A percentile compares a stretch with the other conserved stretches of the same genome.
Evolutionary conservation across 192 early-diverging fungal species (phyloP).

Genomic region (Cetraspora pellucida): DNA sequence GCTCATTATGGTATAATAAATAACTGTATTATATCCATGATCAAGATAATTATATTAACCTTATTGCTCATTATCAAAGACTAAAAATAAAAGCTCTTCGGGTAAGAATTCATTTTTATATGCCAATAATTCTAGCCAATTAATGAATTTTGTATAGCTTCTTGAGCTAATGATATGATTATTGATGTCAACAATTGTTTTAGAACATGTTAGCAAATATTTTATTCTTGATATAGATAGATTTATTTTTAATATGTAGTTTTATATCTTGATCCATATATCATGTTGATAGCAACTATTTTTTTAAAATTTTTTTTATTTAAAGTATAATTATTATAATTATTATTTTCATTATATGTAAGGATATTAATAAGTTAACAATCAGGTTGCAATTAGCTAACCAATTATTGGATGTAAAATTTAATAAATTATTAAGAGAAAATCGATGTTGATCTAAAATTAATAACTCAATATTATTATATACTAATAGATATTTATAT

Average conservation of each 20-base stretch:
- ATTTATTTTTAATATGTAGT: constrained; percentile 10
- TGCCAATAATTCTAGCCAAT: background rate
- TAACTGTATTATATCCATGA: constrained; percentile 4
- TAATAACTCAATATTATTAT: too few relatives aligned
- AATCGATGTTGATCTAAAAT: too few relatives aligned
- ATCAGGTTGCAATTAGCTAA: too few relatives aligned
- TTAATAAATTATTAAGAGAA: too few relatives aligned
- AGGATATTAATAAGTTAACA: too few relatives aligned
- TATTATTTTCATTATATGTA: too few relatives aligned
- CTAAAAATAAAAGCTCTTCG: background rate
- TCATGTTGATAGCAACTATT: background rate
- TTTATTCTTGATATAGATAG: background rate
- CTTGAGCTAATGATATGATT: background rate
- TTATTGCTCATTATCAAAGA: constrained; percentile 15
- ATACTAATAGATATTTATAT: too few relatives aligned
- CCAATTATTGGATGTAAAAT: too few relatives aligned
- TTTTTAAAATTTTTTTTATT: constrained; percentile 4
- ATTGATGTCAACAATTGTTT: constrained; percentile 23
- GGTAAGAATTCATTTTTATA: background rate
- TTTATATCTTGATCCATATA: constrained; percentile 13
- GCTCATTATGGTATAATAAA: background rate
- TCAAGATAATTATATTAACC: constrained; percentile 19
- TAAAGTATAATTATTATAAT: too few relatives aligned
- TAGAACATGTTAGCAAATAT: background rate
- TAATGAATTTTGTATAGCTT: background rate